Evolutionary conservation across 257 asterid genomes (phyloP).

Genomic region (Fraxinus cuspidata): DNA sequence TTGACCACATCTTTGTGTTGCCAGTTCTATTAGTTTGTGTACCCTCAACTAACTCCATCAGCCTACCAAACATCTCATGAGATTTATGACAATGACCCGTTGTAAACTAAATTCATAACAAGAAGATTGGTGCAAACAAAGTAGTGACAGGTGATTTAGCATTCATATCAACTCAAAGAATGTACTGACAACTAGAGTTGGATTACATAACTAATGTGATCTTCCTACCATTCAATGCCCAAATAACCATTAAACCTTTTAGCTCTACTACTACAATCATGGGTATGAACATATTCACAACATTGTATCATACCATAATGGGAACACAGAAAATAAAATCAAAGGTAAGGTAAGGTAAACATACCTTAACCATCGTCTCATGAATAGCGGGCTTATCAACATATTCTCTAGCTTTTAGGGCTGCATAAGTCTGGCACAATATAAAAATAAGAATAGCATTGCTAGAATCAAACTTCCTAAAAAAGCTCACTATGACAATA

Average conservation of each 20-base stretch:
- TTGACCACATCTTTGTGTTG: background rate
- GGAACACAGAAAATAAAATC: slow-evolving; percentile 3
- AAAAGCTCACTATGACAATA: slow-evolving; percentile 8
- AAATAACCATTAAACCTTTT: background rate
- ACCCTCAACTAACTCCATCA: background rate
- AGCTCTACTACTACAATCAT: background rate
- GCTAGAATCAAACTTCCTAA: slow-evolving; percentile 18
- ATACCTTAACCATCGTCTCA: slow-evolving; percentile 95
- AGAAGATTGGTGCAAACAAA: background rate
- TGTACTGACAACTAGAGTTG: background rate
- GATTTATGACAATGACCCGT: background rate
- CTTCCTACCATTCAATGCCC: background rate
- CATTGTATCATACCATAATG: slow-evolving; percentile 3
- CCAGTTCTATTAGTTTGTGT: background rate
- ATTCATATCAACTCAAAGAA: background rate
- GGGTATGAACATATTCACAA: background rate
- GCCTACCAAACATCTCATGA: background rate
- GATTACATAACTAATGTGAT: background rate
- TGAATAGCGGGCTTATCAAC: slow-evolving; percentile 93
- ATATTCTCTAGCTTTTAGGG: slow-evolving; percentile 86
- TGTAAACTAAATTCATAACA: background rate
- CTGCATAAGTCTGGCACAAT: slow-evolving; percentile 80
- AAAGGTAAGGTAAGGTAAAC: slow-evolving; percentile 18
- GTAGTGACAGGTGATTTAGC: background rate
- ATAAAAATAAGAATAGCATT: slow-evolving; percentile 23